Evolutionary conservation across 2,329 filamentous ascomycete genomes (phyloP), one percentile per base, ranked within the genome.

Genomic region (Arthrobotrys iridis): DNA sequence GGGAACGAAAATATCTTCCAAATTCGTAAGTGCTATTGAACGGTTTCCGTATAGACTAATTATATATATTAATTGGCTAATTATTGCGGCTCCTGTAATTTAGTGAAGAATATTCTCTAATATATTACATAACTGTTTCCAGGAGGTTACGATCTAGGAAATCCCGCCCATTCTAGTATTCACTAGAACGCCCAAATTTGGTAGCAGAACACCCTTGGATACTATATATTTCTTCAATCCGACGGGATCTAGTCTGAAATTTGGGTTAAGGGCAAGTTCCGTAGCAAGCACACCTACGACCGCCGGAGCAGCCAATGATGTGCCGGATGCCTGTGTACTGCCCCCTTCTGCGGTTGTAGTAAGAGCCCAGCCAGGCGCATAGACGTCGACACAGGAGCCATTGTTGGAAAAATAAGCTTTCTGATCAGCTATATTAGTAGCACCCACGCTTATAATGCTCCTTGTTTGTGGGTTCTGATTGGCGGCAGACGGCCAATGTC

Each of bases 141-240:
- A n/a, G n/a, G n/a, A n/a, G n/a, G n/a, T n/a, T n/a, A n/a, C n/a
- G n/a, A n/a, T n/a, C n/a, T n/a, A n/a, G n/a, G n/a, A n/a, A n/a
- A n/a, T n/a, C n/a, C 18, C 10, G 43, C 18, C 22, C 28, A 10
- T 55, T 43, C 45, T 64, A 5, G 45, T 64, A 52, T 64, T 64
- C 22, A 55, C 60, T 26, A 64, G 48, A 26, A 64, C 6, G 22
- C 60, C 60, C 8, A 35, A 4, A 2, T 30, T 30, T 1, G 45
- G 43, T 11, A 35, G 18, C 1, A 22, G 7, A 20, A 59, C 33
- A 7, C 62, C 50, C 20, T 58, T 67, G 8, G 22, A 24, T 13
- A 67, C 20, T n/a, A 67, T 48, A 8, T 46, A 22, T 15, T 28
- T 40, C 63, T 67, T 67, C 52, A 67, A 58, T 6, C 63, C 50